A percentile compares a stretch with the other conserved stretches of the same genome.
Conservation (phyloP, 2,329 filamentous ascomycete species). For the Xylaria sp. region DNA sequence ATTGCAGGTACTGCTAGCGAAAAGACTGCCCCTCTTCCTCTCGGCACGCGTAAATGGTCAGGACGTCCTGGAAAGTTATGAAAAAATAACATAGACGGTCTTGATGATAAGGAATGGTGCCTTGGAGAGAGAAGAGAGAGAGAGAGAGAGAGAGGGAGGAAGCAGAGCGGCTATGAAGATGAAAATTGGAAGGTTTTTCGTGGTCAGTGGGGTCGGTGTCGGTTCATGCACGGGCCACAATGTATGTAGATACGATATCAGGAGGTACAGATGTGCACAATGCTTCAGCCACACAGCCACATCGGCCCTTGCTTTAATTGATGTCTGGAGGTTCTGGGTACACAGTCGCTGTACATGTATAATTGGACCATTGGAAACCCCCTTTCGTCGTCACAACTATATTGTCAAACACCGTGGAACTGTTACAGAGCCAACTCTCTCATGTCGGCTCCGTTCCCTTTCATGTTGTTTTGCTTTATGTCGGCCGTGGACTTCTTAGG, state of each 20-base stretch:
- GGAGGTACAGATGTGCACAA: too few relatives aligned
- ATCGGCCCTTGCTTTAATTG: too few relatives aligned
- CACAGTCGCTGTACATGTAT: too few relatives aligned
- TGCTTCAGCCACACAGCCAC: too few relatives aligned
- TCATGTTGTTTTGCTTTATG: neutral
- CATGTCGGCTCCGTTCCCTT: slow-evolving; percentile 1
- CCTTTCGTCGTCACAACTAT: neutral
- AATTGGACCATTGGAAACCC: neutral
- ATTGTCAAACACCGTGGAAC: slow-evolving; percentile 8
- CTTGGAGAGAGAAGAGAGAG: slow-evolving; percentile 48
- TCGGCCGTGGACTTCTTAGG: neutral
- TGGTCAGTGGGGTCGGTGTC: neutral
- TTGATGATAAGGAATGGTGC: slow-evolving; percentile 97
- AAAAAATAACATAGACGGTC: slow-evolving; percentile 58
- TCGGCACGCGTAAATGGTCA: slow-evolving; percentile 94
- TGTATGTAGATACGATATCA: too few relatives aligned
- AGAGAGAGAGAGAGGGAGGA: slow-evolving; percentile 33
- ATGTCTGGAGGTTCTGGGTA: too few relatives aligned
- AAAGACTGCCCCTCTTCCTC: slow-evolving; percentile 81
- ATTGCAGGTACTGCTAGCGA: slow-evolving; percentile 94
- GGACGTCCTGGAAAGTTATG: slow-evolving; percentile 71
- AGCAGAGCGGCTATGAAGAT: slow-evolving; percentile 4
- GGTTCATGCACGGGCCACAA: neutral
- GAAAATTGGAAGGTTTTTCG: neutral
- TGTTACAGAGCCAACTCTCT: slow-evolving; percentile 2